Percentiles rank a stretch among this genome's conserved stretches.
phyloP scores from a whole-genome alignment of 106 monocot genomes.

The Platanthera guangdongensis region DNA sequence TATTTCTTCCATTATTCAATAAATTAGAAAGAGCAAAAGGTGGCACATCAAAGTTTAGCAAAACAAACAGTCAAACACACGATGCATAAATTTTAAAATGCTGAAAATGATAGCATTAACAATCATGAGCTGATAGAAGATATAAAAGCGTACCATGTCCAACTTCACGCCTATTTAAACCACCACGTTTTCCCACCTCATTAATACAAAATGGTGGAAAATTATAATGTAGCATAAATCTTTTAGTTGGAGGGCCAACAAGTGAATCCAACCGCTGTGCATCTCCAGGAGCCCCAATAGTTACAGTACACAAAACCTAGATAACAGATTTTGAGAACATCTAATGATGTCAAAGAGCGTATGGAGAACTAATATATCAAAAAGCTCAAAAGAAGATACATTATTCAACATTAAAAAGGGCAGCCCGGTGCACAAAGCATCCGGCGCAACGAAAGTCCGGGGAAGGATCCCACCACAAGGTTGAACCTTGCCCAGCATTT shows the following conservation, averaged over 20 bases:
- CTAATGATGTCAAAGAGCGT: background rate
- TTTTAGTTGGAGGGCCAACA: slow-evolving; percentile 91
- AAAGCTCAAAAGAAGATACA: background rate
- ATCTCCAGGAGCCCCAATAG: slow-evolving; percentile 92
- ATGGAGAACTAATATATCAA: background rate
- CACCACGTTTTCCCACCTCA: slow-evolving; percentile 83
- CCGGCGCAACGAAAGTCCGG: no score
- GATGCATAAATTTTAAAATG: background rate
- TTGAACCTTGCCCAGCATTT: no score
- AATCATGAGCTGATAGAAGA: background rate
- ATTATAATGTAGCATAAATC: slow-evolving; percentile 96
- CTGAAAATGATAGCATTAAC: background rate
- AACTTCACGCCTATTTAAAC: slow-evolving; percentile 93
- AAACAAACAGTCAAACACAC: background rate
- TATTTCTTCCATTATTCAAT: background rate
- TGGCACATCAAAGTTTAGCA: background rate
- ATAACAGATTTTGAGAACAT: background rate
- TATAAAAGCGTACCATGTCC: slow-evolving; percentile 62
- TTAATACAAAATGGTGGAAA: slow-evolving; percentile 96
- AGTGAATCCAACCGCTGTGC: slow-evolving; percentile 85
- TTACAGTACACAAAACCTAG: slow-evolving; percentile 94
- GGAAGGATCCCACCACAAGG: no score
- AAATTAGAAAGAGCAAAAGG: background rate
- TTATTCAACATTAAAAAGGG: no score
- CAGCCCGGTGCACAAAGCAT: no score